Percentiles rank a stretch among this genome's conserved stretches.
These are phyloP conservation scores for Cadophora sp. DNA, from an alignment of 2,329 filamentous ascomycete genomes.

Conservation along the genomic window DNA sequence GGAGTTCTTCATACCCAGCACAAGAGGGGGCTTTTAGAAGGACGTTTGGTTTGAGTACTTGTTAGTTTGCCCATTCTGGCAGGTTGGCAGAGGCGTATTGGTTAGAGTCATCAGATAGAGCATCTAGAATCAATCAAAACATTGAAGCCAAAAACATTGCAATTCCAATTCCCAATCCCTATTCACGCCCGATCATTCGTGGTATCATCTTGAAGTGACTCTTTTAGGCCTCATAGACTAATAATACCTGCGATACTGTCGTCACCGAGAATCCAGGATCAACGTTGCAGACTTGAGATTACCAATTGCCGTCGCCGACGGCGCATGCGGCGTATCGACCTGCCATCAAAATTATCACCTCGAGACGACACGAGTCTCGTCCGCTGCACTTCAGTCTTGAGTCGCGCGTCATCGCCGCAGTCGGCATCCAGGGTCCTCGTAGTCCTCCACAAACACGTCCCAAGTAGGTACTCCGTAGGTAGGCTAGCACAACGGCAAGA, in stretches of 20 bases:
- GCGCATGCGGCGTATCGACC: conserved; percentile 1
- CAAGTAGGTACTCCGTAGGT: not conserved
- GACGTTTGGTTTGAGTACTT: conserved; percentile 32
- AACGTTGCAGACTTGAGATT: not conserved
- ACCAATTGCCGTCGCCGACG: not conserved
- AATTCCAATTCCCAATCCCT: not conserved
- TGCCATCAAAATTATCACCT: not conserved
- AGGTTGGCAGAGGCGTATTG: conserved; percentile 13
- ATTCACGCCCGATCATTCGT: not conserved
- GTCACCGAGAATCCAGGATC: not conserved
- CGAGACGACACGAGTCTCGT: not conserved
- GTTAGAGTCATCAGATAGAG: conserved; percentile 13
- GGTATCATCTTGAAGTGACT: not conserved
- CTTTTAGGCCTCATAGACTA: no score
- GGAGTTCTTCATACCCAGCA: conserved; percentile 25
- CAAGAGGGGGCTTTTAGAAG: conserved; percentile 30
- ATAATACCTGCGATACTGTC: not conserved
- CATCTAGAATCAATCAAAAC: conserved; percentile 17
- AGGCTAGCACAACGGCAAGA: not conserved
- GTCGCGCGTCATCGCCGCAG: conserved; percentile 10
- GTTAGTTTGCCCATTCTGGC: conserved; percentile 13
- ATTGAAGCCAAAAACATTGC: conserved; percentile 7
- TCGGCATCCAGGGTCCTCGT: not conserved
- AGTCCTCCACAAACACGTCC: not conserved
- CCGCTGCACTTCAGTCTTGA: not conserved